Conservation (phyloP, 73 alveolate genomes). For the Blepharisma stoltei region DNA sequence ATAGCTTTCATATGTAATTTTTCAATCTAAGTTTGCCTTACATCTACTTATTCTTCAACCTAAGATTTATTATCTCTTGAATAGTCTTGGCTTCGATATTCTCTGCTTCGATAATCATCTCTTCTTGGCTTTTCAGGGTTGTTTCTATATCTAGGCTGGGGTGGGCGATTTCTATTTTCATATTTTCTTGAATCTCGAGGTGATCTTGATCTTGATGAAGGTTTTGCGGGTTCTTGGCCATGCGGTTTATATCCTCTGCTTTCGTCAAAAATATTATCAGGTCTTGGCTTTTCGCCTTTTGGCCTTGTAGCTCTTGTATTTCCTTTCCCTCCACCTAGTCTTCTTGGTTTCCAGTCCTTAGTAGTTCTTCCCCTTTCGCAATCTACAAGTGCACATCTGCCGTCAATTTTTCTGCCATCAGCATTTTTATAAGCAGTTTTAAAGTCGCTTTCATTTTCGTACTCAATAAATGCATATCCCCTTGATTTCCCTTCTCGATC, state of each 20-base stretch:
- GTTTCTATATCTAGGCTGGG: no score
- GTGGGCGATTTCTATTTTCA: background rate
- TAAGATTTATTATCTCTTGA: no score
- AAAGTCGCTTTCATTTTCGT: constrained; percentile 71
- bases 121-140: no score
- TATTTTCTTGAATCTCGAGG: background rate
- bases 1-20: no score
- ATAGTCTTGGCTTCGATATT: no score
- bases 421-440: constrained; percentile 73
- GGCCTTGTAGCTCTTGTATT: constrained; percentile 36
- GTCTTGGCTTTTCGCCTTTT: constrained; percentile 21
- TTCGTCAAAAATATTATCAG: background rate
- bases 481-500: constrained; percentile 84
- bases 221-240: background rate
- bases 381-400: constrained; percentile 82
- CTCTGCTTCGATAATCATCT: no score
- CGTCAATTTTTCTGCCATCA: constrained; percentile 86
- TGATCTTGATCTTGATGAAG: constrained; percentile 20
- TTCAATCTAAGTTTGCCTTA: no score
- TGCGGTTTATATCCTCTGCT: constrained; percentile 22
- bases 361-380: constrained; percentile 88
- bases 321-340: constrained; percentile 92
- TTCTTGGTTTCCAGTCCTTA: constrained; percentile 76
- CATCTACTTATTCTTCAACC: no score
- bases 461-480: constrained; percentile 97